Conservation (phyloP, 2,329 filamentous ascomycete species). For the Exophiala xenobiotica region DNA sequence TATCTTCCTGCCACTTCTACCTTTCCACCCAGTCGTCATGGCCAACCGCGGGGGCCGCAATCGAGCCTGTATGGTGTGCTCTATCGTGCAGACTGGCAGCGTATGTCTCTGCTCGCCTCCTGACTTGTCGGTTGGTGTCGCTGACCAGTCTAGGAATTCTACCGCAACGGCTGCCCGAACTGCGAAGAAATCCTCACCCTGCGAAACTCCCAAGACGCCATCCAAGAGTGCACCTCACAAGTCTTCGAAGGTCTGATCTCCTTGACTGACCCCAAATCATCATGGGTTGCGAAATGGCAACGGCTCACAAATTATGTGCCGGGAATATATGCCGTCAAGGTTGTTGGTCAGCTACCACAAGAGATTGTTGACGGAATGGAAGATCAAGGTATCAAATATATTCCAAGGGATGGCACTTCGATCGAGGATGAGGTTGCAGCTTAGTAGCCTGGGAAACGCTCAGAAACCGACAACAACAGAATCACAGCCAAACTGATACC, state of each 20-base stretch:
- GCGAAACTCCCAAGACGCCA: conserved; percentile 71
- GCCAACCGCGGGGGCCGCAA: conserved; percentile 69
- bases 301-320: conserved; percentile 82
- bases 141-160: conserved; percentile 66
- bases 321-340: conserved; percentile 92
- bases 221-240: conserved; percentile 90
- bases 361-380: conserved; percentile 58
- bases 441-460: conserved; percentile 1
- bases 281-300: conserved; percentile 98
- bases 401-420: conserved; percentile 53
- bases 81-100: conserved; percentile 79
- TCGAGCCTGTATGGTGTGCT: conserved; percentile 98
- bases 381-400: conserved; percentile 60
- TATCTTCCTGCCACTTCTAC: not conserved
- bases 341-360: conserved; percentile 68
- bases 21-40: conserved; percentile 31
- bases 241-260: conserved; percentile 93
- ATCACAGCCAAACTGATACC: no score
- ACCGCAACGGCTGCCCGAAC: conserved; percentile 86
- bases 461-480: no score
- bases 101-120: conserved; percentile 48
- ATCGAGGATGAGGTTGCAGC: conserved; percentile 42
- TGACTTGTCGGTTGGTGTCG: not conserved
- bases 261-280: conserved; percentile 74
- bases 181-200: conserved; percentile 92